phyloP scores from a whole-genome alignment of 2,329 filamentous ascomycete species.

The Myriosclerotinia duriaeana region DNA sequence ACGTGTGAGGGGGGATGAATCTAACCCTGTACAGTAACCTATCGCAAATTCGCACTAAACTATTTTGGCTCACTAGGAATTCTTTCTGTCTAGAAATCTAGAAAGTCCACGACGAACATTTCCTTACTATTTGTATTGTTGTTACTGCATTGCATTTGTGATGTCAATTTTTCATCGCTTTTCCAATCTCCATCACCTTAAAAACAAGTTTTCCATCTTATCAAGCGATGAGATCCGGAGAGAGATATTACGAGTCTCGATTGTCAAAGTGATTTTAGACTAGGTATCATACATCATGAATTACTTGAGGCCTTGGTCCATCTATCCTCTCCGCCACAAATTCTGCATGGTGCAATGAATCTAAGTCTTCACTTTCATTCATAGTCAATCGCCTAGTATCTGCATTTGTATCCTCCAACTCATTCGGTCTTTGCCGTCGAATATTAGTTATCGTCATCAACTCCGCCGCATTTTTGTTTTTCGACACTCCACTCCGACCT shows the following conservation, averaged over 20 bases:
- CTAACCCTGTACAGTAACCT: neutral
- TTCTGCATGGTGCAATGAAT: neutral
- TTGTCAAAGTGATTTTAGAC: neutral
- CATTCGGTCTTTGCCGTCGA: neutral
- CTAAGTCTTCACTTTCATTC: constrained; percentile 11
- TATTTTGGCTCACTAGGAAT: neutral
- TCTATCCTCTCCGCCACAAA: neutral
- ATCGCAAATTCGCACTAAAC: neutral
- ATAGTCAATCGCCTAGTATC: constrained; percentile 17
- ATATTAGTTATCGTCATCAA: constrained; percentile 10
- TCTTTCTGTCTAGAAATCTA: neutral
- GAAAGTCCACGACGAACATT: neutral
- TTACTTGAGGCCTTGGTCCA: neutral
- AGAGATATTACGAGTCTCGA: neutral
- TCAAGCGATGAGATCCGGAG: neutral
- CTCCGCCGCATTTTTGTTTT: constrained; percentile 4
- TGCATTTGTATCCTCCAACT: constrained; percentile 11
- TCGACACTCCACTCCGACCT: constrained; percentile 11
- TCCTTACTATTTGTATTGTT: neutral
- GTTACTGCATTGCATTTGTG: neutral
- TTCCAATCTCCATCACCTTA: neutral
- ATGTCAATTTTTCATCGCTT: neutral
- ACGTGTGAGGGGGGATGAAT: neutral
- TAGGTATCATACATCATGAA: constrained; percentile 1
- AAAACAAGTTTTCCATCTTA: neutral